Evolutionary conservation across 352 stramenopile genomes (phyloP).

Genomic region (Pythium pyrilobum): DNA sequence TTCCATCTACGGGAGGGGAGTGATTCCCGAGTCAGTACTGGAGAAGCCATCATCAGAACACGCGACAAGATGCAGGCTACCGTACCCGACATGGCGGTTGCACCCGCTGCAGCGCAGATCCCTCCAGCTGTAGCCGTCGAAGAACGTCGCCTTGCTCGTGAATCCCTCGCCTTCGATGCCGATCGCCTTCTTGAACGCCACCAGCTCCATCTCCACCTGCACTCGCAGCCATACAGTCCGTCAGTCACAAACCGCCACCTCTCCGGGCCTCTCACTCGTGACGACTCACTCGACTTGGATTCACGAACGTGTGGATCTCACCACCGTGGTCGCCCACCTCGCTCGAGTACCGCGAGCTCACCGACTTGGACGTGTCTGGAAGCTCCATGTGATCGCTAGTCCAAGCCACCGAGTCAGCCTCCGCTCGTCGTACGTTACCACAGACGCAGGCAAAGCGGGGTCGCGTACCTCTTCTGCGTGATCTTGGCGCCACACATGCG

Average conservation of each 20-base stretch:
- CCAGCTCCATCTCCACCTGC: slow-evolving; percentile 76
- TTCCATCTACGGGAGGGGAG: slow-evolving; percentile 62
- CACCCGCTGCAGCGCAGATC: slow-evolving; percentile 69
- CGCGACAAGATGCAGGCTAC: too few relatives aligned
- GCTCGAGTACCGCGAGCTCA: slow-evolving; percentile 33
- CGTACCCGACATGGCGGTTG: slow-evolving; percentile 70
- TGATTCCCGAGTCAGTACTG: too few relatives aligned
- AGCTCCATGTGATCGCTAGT: slow-evolving; percentile 64
- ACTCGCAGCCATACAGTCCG: not conserved
- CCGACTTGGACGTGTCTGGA: slow-evolving; percentile 67
- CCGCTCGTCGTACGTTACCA: too few relatives aligned
- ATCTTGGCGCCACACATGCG: slow-evolving; percentile 70
- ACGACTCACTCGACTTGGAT: slow-evolving; percentile 49
- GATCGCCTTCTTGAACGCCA: slow-evolving; percentile 55
- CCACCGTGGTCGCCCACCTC: slow-evolving; percentile 45
- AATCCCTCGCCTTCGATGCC: slow-evolving; percentile 55
- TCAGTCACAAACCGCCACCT: not conserved
- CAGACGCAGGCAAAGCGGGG: too few relatives aligned
- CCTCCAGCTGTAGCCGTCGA: slow-evolving; percentile 79
- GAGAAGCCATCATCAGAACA: too few relatives aligned
- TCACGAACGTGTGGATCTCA: slow-evolving; percentile 76
- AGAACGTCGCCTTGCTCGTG: slow-evolving; percentile 73
- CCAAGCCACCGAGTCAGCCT: not conserved
- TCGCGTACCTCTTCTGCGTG: slow-evolving; percentile 57
- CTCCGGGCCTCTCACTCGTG: not conserved